Base-by-base conservation (phyloP, 164 flowering plant genomes). In the Aristolochia californica region DNA sequence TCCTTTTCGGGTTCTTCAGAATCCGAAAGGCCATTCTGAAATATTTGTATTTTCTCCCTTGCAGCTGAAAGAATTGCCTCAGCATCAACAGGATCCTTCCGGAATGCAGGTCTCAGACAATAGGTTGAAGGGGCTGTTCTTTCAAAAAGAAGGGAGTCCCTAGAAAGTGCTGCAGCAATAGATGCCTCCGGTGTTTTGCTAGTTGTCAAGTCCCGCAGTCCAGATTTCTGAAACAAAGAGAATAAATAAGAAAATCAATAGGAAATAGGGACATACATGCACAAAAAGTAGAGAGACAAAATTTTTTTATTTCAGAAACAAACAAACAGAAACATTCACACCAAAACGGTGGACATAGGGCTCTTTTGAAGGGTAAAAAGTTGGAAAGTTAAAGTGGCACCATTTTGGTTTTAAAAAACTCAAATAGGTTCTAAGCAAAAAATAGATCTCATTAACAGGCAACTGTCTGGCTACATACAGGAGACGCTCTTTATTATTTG, bases 161-260 rank as follows among this genome's bases (percentile, higher is more conserved):
- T 84, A 8, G 98, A 83, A 64, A 91, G 73, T 53, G 98, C 96
- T 70, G 89, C 98, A 48, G 95, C 81, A 69, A 91, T 83, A 43
- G 98, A 91, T 27, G 98, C 98, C 66, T 91, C 96, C n/a, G 98
- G 96, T 44, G 98, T 91, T 78, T 86, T 91, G 78, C 96, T 91
- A 28, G 98, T 88, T 8, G 89, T 85, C 51, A 91, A 85, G 70
- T 91, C 96, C 56, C 98, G 77, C 49, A 88, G 87, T 27, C 98
- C 98, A 70, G 95, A 87, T 88, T 79, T 88, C 96, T 91, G 17
- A 38, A 23, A 7, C 2, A 50, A 30, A 43, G 64, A 44, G 17
- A 48, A 44, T 28, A 7, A 13, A 50, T 22, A 22, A 22, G 24
- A 17, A 20, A 49, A 10, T 5, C 9, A 0, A 50, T 22, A 13